Evolutionary conservation across 2,329 filamentous ascomycete species (phyloP), one percentile per base, ranked within the genome.

Genomic region (Fusarium chuoi): DNA sequence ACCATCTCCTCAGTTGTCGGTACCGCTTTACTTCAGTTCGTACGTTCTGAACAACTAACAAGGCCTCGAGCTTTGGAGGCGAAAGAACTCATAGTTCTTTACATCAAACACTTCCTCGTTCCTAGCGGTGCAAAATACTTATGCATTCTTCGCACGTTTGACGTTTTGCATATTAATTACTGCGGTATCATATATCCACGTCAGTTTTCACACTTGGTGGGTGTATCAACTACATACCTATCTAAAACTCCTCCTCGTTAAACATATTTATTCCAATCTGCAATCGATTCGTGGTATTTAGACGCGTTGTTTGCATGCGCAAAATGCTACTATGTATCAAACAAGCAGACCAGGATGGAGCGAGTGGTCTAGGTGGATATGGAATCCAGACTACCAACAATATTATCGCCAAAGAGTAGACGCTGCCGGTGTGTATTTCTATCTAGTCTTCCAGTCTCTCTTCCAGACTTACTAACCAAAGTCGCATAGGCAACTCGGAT

Each of bases 351-450:
- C 73, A 76, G 48, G 49, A 71, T 75, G 71, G 71, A 61, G 70
- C 60, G 62, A 63, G 39, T 78, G 77, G 77, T 75, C 74, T 35
- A 70, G 75, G 8, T 83, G 82, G 82, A 68, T 70, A 24, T 82
- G 74, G 75, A 76, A 77, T 30, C 28, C 30, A 22, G 65, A 75
- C 10, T 74, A 80, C 42, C 44, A 69, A 20, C 71, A 77, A 62
- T 77, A 80, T 52, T 83, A 79, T 55, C 79, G 78, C 56, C 75
- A 76, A 24, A 76, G 80, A 49, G 67, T 71, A 65, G 75, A 80
- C 55, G 60, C 54, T 42, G 68, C 78, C 56, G 82, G 82, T 83
- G 73, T 39, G 67, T 51, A 12, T 52, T 49, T n/a, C 45, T 39
- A 33, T 38, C 17, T 41, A 44, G 24, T 24, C 30, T 36, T 41